A percentile compares a stretch with the other conserved stretches of the same genome.
These are phyloP conservation scores for Dothideomycetes sp. DNA, from an alignment of 2,329 filamentous ascomycete genomes.

Conservation along the genomic window DNA sequence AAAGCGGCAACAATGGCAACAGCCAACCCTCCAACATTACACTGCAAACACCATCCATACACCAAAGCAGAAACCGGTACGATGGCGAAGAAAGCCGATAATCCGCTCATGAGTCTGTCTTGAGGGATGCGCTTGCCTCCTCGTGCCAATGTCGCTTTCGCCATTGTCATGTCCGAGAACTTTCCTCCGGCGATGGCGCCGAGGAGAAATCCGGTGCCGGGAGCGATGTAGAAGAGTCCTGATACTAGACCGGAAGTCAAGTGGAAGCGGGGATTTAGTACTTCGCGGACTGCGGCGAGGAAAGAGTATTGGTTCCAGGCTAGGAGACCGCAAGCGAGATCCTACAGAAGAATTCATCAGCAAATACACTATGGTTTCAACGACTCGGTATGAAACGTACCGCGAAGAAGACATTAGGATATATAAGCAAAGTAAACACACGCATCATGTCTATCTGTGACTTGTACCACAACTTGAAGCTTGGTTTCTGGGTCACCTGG, in stretches of 20 bases:
- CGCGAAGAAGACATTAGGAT: conserved; percentile 57
- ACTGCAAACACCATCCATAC: conserved; percentile 54
- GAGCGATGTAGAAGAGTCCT: conserved; percentile 62
- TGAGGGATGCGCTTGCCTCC: conserved; percentile 52
- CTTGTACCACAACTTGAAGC: conserved; percentile 20
- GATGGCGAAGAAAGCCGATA: conserved; percentile 44
- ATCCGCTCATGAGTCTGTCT: conserved; percentile 52
- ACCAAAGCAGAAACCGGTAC: conserved; percentile 52
- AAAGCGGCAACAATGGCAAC: conserved; percentile 62
- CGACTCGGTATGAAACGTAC: conserved; percentile 21
- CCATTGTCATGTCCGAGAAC: conserved; percentile 58
- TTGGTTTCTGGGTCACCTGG: conserved; percentile 2
- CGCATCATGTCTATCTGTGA: conserved; percentile 55
- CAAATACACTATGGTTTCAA: not conserved
- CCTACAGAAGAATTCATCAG: not conserved
- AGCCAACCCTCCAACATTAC: conserved; percentile 42
- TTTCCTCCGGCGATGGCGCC: conserved; percentile 60
- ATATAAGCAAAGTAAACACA: conserved; percentile 51
- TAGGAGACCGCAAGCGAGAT: conserved; percentile 46
- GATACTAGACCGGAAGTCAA: conserved; percentile 55
- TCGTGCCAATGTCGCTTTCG: conserved; percentile 50
- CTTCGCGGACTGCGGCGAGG: conserved; percentile 56
- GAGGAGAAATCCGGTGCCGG: conserved; percentile 56
- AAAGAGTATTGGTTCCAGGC: conserved; percentile 67
- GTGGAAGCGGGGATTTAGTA: conserved; percentile 61